Evolutionary conservation across 768 basidiomycete genomes (phyloP).

Genomic region (Podaxis sp.): DNA sequence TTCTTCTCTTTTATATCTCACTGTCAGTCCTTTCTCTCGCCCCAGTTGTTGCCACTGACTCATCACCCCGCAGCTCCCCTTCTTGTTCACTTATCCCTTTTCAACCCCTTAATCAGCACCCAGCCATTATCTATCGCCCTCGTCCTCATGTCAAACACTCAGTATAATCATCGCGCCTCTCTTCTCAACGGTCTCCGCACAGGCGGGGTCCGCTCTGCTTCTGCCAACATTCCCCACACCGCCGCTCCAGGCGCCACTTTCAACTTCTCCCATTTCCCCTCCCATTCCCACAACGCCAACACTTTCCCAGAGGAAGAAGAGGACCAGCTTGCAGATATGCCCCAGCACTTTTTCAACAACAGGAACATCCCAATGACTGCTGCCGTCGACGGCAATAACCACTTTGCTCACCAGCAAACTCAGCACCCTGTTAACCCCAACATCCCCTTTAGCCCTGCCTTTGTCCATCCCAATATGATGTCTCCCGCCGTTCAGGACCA

Average conservation of each 20-base stretch:
- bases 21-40: constrained; percentile 20
- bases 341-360: constrained; percentile 52
- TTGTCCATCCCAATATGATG: constrained; percentile 40
- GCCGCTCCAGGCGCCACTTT: constrained; percentile 64
- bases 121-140: constrained; percentile 31
- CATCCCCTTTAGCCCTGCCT: constrained; percentile 54
- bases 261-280: constrained; percentile 58
- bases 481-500: constrained; percentile 54
- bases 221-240: constrained; percentile 60
- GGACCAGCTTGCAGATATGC: constrained; percentile 59
- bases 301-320: constrained; percentile 54
- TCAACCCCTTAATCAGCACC: constrained; percentile 21
- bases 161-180: constrained; percentile 67
- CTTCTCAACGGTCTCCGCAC: constrained; percentile 89
- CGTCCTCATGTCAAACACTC: constrained; percentile 41
- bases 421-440: constrained; percentile 48
- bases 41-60: constrained; percentile 19
- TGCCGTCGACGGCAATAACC: constrained; percentile 67
- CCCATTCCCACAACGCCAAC: constrained; percentile 32
- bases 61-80: constrained; percentile 15
- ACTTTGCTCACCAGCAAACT: constrained; percentile 63
- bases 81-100: constrained; percentile 36
- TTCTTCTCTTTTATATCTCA: constrained; percentile 21
- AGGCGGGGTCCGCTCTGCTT: constrained; percentile 82
- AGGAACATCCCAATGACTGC: constrained; percentile 64